Base-by-base conservation (phyloP, 805 yeast genomes). In the Komagataella phaffii region DNA sequence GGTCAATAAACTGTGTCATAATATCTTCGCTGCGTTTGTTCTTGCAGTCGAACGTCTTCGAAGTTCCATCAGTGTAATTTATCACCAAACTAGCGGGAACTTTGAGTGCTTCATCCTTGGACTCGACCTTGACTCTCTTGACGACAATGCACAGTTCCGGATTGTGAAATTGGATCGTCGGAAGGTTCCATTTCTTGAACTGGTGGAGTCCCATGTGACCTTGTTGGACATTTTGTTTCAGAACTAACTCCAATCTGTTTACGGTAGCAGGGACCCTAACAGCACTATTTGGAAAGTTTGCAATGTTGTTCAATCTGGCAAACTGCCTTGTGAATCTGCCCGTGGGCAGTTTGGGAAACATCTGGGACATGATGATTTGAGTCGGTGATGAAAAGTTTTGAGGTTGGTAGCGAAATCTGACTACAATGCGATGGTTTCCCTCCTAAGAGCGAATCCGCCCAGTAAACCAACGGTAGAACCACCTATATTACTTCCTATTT, bases 121-220 rank as follows among this genome's bases (percentile, higher is more conserved):
- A 65, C 3, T 53, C 61, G 54, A 65, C 68, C 47, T 71, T 68
- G 47, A 85, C 72, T 57, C 89, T 72, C 12, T 75, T 68, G 43
- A 88, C 83, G 21, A 74, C 72, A 52, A 88, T 79, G 21, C 79
- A 75, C 24, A 85, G 61, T 47, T 70, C 68, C n/a, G 91, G 90
- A 64, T 89, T 89, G 69, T 88, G 90, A 65, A 85, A 89, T 63
- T 80, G 82, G 55, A 89, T 72, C 6, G 89, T 80, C 23, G 93
- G 95, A 53, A 89, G 70, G 66, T 80, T 76, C 50, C 72, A 68
- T 58, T 77, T 79, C 93, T 95, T 86, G 66, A 89, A 87, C 57
- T 77, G 76, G 59, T 82, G 79, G 52, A 85, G 77, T 1, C 90
- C 90, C 68, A 75, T 72, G 58, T 83, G 81, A 1, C 86, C 84